These are phyloP conservation scores for Auriscalpium orientale DNA, from an alignment of 768 basidiomycete species.

Conservation along the genomic window DNA sequence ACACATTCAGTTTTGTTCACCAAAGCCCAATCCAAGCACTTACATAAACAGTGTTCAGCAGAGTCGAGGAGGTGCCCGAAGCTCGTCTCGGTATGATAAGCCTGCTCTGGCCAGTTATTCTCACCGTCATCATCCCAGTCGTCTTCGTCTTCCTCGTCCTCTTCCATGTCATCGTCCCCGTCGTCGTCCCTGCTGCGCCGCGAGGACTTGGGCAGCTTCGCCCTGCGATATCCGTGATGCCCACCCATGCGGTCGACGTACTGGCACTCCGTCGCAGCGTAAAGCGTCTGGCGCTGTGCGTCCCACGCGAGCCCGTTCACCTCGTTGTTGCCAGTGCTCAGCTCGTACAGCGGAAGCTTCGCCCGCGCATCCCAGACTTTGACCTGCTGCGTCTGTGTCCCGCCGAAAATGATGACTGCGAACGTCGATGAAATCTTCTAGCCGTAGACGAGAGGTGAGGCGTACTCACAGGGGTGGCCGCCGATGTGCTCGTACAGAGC, in stretches of 20 bases:
- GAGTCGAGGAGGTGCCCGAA: conserved; percentile 32
- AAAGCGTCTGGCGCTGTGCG: conserved; percentile 17
- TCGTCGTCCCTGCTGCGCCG: background rate
- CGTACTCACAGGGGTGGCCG: background rate
- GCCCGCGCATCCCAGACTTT: conserved; percentile 38
- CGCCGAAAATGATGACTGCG: conserved; percentile 17
- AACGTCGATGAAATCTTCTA: background rate
- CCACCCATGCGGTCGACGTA: conserved; percentile 22
- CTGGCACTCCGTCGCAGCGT: conserved; percentile 28
- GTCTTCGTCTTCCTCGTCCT: conserved; percentile 14
- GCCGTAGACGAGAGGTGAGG: background rate
- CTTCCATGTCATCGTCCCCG: conserved; percentile 7
- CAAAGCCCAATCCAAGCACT: conserved; percentile 6
- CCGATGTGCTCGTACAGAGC: conserved; percentile 24
- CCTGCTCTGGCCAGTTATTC: conserved; percentile 26
- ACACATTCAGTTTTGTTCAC: background rate
- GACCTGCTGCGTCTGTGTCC: conserved; percentile 28
- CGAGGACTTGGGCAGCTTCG: conserved; percentile 13
- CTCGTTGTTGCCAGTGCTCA: conserved; percentile 37
- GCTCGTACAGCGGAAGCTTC: conserved; percentile 29
- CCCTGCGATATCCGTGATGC: conserved; percentile 18
- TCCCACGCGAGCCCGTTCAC: conserved; percentile 32
- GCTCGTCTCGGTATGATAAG: conserved; percentile 20
- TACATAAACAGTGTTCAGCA: conserved; percentile 28
- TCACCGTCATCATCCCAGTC: conserved; percentile 19